A percentile compares a stretch with the other conserved stretches of the same genome.
Conservation (phyloP, 371 early-diverging fungal species). For the Mortierella polycephala region DNA sequence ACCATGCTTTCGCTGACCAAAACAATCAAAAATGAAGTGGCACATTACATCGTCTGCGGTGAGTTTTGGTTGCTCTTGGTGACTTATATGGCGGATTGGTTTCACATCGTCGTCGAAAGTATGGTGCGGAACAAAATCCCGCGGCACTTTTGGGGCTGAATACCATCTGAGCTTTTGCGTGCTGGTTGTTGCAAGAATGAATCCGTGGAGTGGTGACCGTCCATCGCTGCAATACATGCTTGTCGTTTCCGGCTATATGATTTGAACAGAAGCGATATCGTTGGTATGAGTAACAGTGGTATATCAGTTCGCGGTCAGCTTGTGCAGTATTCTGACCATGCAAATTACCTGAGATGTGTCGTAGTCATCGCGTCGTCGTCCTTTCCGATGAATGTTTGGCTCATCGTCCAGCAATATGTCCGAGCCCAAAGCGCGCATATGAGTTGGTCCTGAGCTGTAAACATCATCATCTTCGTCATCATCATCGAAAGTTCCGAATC, state of each 20-base stretch:
- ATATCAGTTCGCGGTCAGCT: no score
- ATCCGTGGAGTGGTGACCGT: conserved; percentile 67
- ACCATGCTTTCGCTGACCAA: background rate
- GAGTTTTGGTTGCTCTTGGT: conserved; percentile 36
- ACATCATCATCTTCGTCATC: conserved; percentile 63
- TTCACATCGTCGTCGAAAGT: conserved; percentile 37
- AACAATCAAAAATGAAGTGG: background rate
- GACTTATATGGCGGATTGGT: background rate
- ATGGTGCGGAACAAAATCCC: conserved; percentile 63
- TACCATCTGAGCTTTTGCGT: conserved; percentile 67
- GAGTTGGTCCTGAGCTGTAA: conserved; percentile 44
- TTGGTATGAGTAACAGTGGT: no score
- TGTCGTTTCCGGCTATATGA: conserved; percentile 4
- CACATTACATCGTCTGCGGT: conserved; percentile 65
- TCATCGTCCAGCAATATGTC: conserved; percentile 9
- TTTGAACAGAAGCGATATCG: background rate
- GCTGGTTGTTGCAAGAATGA: conserved; percentile 58
- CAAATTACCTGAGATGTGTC: background rate
- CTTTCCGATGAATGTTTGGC: conserved; percentile 5
- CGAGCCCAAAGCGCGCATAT: conserved; percentile 1
- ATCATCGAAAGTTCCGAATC: conserved; percentile 62
- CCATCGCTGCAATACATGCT: conserved; percentile 64
- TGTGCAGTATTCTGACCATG: background rate
- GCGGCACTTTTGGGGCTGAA: conserved; percentile 67
- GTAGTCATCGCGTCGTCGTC: background rate